These are phyloP conservation scores for Symbiodinium pilosum DNA, from an alignment of 73 alveolate species.

Conservation along the genomic window DNA sequence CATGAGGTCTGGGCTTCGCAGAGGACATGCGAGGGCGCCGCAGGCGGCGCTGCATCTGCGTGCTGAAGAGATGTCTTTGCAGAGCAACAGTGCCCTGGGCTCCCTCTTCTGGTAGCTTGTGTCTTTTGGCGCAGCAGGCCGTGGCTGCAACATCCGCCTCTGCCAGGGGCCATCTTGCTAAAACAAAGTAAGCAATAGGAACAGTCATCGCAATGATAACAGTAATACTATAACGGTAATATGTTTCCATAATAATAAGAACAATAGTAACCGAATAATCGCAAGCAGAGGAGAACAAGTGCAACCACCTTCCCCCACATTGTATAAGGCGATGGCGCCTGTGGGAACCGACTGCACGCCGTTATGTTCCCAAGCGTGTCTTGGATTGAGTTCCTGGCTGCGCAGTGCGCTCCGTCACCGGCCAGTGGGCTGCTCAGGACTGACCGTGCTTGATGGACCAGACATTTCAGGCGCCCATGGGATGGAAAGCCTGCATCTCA, in stretches of 20 bases:
- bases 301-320: too few species aligned
- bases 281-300: too few species aligned
- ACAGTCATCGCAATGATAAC: too few species aligned
- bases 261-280: too few species aligned
- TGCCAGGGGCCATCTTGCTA: neutral
- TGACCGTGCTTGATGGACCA: neutral
- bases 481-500: too few species aligned
- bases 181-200: too few species aligned
- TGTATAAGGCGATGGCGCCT: conserved; percentile 93
- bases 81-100: neutral
- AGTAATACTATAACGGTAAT: too few species aligned
- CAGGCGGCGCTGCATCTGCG: conserved; percentile 2
- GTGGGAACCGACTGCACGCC: conserved; percentile 60
- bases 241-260: too few species aligned
- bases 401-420: too few species aligned
- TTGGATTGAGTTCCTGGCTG: neutral
- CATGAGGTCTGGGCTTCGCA: conserved; percentile 55
- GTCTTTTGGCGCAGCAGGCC: too few species aligned
- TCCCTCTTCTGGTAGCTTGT: neutral
- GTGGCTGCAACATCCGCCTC: conserved; percentile 6
- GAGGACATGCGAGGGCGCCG: conserved; percentile 89
- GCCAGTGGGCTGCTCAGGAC: neutral
- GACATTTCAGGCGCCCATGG: neutral
- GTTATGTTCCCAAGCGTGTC: conserved; percentile 20
- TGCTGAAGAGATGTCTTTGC: neutral